Percentiles rank a stretch among this genome's conserved stretches.
Evolutionary conservation across 2,329 filamentous ascomycete species (phyloP).

Genomic region (Nannizziopsis barbatae): DNA sequence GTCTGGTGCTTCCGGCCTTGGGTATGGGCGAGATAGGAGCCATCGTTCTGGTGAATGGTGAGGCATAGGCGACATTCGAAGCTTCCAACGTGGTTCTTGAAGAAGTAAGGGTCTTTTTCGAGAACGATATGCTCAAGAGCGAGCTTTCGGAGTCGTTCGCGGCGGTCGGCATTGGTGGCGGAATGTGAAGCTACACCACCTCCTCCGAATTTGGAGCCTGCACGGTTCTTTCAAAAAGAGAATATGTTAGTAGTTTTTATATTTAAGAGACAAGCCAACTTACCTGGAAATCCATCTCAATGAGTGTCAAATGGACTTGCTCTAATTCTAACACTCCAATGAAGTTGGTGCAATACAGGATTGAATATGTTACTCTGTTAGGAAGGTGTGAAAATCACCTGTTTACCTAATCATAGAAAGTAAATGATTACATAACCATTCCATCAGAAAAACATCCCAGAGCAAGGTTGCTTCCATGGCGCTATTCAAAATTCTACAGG

Average conservation of each 20-base stretch:
- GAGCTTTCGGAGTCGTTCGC: constrained; percentile 93
- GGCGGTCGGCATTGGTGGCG: constrained; percentile 90
- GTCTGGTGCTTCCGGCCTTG: constrained; percentile 99
- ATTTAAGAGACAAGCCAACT: constrained; percentile 2
- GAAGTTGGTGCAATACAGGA: too few relatives aligned
- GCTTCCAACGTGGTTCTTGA: constrained; percentile 97
- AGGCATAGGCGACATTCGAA: constrained; percentile 96
- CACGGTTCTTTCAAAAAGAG: constrained; percentile 61
- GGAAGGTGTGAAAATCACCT: too few relatives aligned
- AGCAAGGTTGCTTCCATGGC: too few relatives aligned
- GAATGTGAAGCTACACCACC: constrained; percentile 90
- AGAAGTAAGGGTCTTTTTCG: constrained; percentile 99
- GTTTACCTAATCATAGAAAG: too few relatives aligned
- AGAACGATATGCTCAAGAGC: constrained; percentile 98
- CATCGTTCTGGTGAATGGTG: constrained; percentile 97
- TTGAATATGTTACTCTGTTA: too few relatives aligned
- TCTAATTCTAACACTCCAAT: too few relatives aligned
- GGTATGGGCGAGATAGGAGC: constrained; percentile 95
- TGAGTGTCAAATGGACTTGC: not conserved
- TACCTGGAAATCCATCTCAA: constrained; percentile 43
- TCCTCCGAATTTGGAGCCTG: constrained; percentile 94
- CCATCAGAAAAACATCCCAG: too few relatives aligned
- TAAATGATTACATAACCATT: too few relatives aligned
- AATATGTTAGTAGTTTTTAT: constrained; percentile 2
- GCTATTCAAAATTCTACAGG: too few relatives aligned